These are phyloP conservation scores for Penicillium parvum DNA, from an alignment of 495 filamentous ascomycete species.

Conservation along the genomic window DNA sequence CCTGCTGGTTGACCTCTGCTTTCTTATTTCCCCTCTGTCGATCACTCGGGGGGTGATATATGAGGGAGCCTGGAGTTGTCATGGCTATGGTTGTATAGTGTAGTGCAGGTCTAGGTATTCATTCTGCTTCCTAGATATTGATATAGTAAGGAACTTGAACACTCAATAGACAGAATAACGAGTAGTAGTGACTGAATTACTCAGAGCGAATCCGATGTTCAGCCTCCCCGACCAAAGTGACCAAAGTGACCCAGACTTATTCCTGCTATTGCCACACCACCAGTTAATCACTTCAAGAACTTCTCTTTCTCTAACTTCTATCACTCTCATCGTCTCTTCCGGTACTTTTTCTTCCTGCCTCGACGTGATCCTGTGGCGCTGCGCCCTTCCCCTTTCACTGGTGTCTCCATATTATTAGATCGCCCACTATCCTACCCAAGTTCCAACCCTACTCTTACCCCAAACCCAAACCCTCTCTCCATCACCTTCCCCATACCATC, in stretches of 20 bases:
- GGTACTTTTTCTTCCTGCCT: slow-evolving; percentile 15
- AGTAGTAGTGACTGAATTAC: background rate
- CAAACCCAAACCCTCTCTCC: no score
- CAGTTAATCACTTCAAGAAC: background rate
- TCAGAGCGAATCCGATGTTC: no score
- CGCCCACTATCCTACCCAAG: no score
- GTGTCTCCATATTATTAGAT: no score
- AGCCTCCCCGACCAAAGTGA: no score
- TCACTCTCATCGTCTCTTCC: slow-evolving; percentile 9
- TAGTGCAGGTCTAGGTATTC: no score
- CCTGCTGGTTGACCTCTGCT: background rate
- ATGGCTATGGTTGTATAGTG: background rate
- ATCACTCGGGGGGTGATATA: background rate
- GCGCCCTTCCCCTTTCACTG: slow-evolving; percentile 2
- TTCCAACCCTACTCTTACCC: no score
- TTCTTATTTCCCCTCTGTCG: slow-evolving; percentile 6
- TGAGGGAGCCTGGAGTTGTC: background rate
- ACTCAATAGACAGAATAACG: background rate
- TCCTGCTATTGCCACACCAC: background rate
- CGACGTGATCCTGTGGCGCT: slow-evolving; percentile 19
- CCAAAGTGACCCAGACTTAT: no score
- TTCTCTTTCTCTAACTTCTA: background rate
- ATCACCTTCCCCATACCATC: slow-evolving; percentile 22
- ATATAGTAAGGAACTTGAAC: background rate
- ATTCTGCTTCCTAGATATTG: background rate